Evolutionary conservation across 1,139 yeast genomes (phyloP).

Genomic region (Suhomyces taliae): DNA sequence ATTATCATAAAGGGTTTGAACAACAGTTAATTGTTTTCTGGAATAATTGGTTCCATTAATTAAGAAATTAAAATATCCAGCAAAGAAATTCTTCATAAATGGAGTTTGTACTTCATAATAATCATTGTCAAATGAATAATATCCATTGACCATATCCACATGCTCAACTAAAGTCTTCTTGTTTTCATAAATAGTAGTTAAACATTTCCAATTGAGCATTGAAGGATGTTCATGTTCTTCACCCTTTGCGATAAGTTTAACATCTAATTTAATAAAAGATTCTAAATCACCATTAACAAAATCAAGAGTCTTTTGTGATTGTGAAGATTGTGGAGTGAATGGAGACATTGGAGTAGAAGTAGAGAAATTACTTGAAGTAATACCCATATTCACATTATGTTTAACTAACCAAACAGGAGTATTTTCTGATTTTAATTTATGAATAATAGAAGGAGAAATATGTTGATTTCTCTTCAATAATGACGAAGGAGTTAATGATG

Average conservation of each 20-base stretch:
- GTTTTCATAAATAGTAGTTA: constrained; percentile 31
- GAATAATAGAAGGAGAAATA: constrained; percentile 5
- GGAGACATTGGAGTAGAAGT: constrained; percentile 14
- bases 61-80: constrained; percentile 40
- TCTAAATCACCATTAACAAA: constrained; percentile 28
- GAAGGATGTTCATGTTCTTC: constrained; percentile 10
- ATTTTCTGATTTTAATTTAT: constrained; percentile 9
- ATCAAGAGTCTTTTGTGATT: constrained; percentile 18
- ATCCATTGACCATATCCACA: constrained; percentile 40
- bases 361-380: constrained; percentile 2
- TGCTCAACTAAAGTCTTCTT: constrained; percentile 24
- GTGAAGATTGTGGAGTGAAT: constrained; percentile 8
- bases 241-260: constrained; percentile 8
- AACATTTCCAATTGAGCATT: constrained; percentile 38
- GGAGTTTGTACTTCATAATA: constrained; percentile 37
- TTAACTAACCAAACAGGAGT: constrained; percentile 15
- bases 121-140: constrained; percentile 17
- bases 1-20: constrained; percentile 30
- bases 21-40: constrained; percentile 26
- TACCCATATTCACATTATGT: constrained; percentile 13
- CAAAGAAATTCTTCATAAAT: constrained; percentile 40
- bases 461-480: constrained; percentile 3
- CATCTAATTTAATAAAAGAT: constrained; percentile 30
- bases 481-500: constrained; percentile 1
- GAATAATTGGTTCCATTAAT: constrained; percentile 32